These are phyloP conservation scores for Puccinia triticina DNA, from an alignment of 1,284 basidiomycete genomes.

Conservation along the genomic window DNA sequence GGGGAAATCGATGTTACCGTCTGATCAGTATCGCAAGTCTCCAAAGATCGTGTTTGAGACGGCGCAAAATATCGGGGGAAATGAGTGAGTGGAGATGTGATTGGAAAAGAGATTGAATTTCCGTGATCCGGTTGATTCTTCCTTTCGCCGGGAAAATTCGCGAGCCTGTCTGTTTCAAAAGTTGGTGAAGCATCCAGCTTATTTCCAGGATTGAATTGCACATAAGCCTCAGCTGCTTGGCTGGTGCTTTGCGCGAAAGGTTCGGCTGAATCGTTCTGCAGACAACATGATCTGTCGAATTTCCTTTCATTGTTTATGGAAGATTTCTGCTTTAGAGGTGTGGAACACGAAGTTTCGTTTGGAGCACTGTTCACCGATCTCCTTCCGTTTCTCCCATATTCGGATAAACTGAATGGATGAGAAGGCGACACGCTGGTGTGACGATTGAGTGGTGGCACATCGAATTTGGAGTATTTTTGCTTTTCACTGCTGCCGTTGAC, in stretches of 20 bases:
- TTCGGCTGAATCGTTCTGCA: background rate
- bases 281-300: background rate
- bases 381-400: background rate
- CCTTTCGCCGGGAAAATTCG: background rate
- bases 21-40: background rate
- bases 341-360: background rate
- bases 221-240: background rate
- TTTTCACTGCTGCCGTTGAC: background rate
- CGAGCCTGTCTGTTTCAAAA: background rate
- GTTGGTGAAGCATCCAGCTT: background rate
- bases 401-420: background rate
- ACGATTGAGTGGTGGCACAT: background rate
- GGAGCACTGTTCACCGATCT: background rate
- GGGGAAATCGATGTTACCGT: background rate
- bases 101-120: background rate
- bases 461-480: background rate
- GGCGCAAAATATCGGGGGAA: constrained; percentile 26
- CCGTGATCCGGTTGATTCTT: background rate
- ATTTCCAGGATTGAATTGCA: background rate
- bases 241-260: background rate
- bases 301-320: background rate
- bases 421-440: background rate
- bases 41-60: background rate
- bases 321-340: background rate
- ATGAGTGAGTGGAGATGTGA: constrained; percentile 7